phyloP scores from a whole-genome alignment of 106 monocot genomes.

The Dendrobium catenatum region DNA sequence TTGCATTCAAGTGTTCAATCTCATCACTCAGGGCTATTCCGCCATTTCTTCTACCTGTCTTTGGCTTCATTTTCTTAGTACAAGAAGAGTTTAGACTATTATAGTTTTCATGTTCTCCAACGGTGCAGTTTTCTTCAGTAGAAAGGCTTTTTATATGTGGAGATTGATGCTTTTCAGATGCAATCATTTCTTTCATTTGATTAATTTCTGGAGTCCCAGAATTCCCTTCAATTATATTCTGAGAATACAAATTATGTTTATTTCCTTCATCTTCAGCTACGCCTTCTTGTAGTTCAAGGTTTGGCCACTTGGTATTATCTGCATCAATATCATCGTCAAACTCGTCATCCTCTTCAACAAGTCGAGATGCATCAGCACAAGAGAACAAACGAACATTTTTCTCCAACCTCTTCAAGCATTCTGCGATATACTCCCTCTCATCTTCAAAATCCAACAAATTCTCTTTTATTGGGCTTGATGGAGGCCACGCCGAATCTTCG shows the following conservation, averaged over 20 bases:
- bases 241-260: too few species aligned
- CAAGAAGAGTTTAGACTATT: background rate
- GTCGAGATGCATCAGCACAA: constrained; percentile 7
- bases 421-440: constrained; percentile 50
- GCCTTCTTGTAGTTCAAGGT: background rate
- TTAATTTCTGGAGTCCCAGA: background rate
- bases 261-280: too few species aligned
- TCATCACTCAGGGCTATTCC: constrained; percentile 14
- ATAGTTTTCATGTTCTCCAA: background rate
- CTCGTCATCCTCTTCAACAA: background rate
- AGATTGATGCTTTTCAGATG: background rate
- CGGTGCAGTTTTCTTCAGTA: too few species aligned
- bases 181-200: background rate
- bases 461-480: constrained; percentile 6
- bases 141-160: background rate
- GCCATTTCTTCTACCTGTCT: background rate
- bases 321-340: background rate
- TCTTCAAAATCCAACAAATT: constrained; percentile 44
- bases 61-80: background rate
- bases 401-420: constrained; percentile 45
- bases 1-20: constrained; percentile 14
- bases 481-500: constrained; percentile 4
- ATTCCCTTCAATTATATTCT: too few species aligned
- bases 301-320: background rate
- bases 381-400: constrained; percentile 32